A percentile compares a stretch with the other conserved stretches of the same genome.
Evolutionary conservation across 331 rosid genomes (phyloP).

Genomic region (Acacia pycnantha): DNA sequence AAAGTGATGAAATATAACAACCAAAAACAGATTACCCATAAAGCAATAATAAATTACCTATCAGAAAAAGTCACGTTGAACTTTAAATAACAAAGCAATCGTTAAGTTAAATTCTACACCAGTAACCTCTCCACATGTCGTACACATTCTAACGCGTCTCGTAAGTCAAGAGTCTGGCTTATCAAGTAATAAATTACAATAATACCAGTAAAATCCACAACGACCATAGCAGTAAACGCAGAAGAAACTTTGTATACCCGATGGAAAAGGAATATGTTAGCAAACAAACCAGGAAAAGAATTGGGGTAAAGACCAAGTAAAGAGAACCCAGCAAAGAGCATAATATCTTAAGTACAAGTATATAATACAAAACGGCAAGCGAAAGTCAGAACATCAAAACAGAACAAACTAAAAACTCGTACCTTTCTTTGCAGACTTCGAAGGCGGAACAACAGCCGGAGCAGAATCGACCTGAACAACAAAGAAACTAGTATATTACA

Average conservation of each 20-base stretch:
- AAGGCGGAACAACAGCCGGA: constrained; percentile 49
- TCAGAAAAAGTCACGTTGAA: background rate
- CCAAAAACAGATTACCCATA: background rate
- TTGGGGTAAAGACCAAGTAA: no score
- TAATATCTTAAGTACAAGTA: background rate
- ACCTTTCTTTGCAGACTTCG: constrained; percentile 73
- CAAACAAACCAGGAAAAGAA: background rate
- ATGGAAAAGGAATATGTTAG: background rate
- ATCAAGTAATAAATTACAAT: background rate
- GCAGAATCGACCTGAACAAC: constrained; percentile 58
- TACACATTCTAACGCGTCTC: background rate
- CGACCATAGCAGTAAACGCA: background rate
- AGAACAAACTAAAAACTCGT: background rate
- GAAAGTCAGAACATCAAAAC: background rate
- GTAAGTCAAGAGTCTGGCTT: background rate
- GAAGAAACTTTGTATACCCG: background rate
- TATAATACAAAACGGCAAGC: background rate
- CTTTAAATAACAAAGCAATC: background rate
- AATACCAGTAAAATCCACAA: background rate
- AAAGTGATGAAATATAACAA: background rate
- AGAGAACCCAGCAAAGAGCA: background rate
- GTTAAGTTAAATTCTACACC: background rate
- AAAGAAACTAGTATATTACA: background rate
- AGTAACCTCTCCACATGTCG: background rate
- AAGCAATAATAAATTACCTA: background rate